Percentiles rank a stretch among this genome's conserved stretches.
Evolutionary conservation across 306 rosid genomes (phyloP).

Genomic region (Acmispon strigosus): DNA sequence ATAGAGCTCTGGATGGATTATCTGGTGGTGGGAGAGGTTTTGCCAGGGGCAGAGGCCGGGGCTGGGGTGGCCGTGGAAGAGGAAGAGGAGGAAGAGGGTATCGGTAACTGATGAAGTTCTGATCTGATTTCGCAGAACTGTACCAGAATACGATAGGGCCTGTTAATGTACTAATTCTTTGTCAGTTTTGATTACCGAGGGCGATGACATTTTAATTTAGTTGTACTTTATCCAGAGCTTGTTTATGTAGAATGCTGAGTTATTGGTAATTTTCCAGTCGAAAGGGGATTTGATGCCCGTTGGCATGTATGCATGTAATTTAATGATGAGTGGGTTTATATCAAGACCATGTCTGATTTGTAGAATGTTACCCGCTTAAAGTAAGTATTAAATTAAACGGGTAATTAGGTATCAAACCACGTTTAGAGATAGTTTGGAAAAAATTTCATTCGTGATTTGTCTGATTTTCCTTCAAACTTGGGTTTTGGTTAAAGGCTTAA

Average conservation of each 20-base stretch:
- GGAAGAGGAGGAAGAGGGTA: conserved; percentile 49
- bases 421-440: too few species aligned
- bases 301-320: conserved; percentile 31
- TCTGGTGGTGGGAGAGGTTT: conserved; percentile 64
- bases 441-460: too few species aligned
- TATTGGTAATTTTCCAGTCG: conserved; percentile 19
- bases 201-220: conserved; percentile 21
- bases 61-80: conserved; percentile 73
- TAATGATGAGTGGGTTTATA: conserved; percentile 8
- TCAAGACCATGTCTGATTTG: neutral
- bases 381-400: neutral
- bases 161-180: conserved; percentile 39
- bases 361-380: neutral
- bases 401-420: neutral
- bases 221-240: conserved; percentile 24
- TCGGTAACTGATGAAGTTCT: conserved; percentile 28
- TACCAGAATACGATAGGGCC: conserved; percentile 27
- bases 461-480: too few species aligned
- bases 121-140: conserved; percentile 9
- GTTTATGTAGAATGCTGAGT: conserved; percentile 25
- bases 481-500: too few species aligned
- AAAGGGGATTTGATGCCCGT: neutral
- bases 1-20: conserved; percentile 83
- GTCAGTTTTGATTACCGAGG: conserved; percentile 38
- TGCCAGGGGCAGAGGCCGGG: conserved; percentile 59